Base-by-base conservation (phyloP, 139 green algal genomes). In the Bryopsis sp. region DNA sequence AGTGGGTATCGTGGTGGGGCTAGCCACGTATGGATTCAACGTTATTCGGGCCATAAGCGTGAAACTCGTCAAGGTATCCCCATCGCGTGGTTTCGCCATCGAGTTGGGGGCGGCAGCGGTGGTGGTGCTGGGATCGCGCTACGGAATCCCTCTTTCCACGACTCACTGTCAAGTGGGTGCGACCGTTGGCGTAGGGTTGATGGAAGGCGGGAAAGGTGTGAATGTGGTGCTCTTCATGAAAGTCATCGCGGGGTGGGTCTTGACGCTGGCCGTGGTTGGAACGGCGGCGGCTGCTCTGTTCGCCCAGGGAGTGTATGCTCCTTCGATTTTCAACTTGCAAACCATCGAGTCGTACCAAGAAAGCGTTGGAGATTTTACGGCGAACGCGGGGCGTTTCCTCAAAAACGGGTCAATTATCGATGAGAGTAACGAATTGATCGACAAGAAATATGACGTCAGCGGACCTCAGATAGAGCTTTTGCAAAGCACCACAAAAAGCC, bases 1-100 rank as follows among this genome's bases (percentile, higher is more conserved):
- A 2, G 58, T 67, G 0, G 89, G 89, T 34, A 88, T 96, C 35
- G 82, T 93, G 37, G 4, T 88, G 1, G 91, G 89, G 1, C 73
- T 95, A 31, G 78, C 80, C 15, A 85, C 77, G 0, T 93, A 90
- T 63, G 76, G 72, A 58, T 79, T 80, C 75, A 80, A 73, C 32
- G 77, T 85, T 63, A 85, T 82, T 43, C 64, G 63, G 5, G 57
- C 76, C 38, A 71, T 83, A 46, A 73, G 77, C 28, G 79, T 82
- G 15, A 85, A 88, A 61, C 36, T 89, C 35, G 82, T 81, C 26
- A 81, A 83, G 46, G 79, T 83, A 54, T 80, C 77, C 22, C 72
- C 77, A 31, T 68, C 74, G 7, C 79, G 85, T 65, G 85, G 85
- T 36, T 92, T 85, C 64, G 81, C 76, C 63, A 80, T 81, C 2